phyloP scores from a whole-genome alignment of 2,329 filamentous ascomycete species.

The Beauveria asiatica region DNA sequence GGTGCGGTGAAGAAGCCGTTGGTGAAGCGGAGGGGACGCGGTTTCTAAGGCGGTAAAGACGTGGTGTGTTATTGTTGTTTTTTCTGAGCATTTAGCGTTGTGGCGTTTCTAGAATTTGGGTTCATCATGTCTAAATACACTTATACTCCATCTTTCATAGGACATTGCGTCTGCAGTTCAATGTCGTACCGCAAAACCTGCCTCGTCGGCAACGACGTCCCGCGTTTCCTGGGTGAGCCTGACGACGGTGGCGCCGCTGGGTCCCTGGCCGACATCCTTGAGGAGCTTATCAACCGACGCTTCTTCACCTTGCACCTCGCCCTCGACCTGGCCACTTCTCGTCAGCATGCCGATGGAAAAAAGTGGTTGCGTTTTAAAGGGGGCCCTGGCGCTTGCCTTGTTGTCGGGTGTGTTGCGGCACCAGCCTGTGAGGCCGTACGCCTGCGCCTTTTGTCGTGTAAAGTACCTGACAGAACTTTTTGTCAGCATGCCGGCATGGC shows the following conservation, averaged over 20 bases:
- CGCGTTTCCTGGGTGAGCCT: constrained; percentile 64
- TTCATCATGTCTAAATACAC: background rate
- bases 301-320: constrained; percentile 74
- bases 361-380: background rate
- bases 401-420: constrained; percentile 49
- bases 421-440: constrained; percentile 50
- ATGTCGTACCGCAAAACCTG: constrained; percentile 50
- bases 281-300: constrained; percentile 60
- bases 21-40: constrained; percentile 46
- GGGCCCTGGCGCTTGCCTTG: constrained; percentile 32
- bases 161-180: constrained; percentile 16
- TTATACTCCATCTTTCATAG: too few species aligned
- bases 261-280: constrained; percentile 67
- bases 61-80: background rate
- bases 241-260: constrained; percentile 61
- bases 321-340: constrained; percentile 59
- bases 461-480: constrained; percentile 40
- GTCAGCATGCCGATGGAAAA: constrained; percentile 8
- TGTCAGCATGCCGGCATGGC: background rate
- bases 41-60: constrained; percentile 29
- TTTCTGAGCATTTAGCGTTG: constrained; percentile 7
- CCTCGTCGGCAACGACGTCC: constrained; percentile 57
- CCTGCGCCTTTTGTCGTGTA: constrained; percentile 41
- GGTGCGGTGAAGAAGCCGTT: constrained; percentile 55
- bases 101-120: constrained; percentile 1